A percentile compares a stretch with the other conserved stretches of the same genome.
These are phyloP conservation scores for Ogataea paraovalis DNA, from an alignment of 805 yeast species.

Conservation along the genomic window DNA sequence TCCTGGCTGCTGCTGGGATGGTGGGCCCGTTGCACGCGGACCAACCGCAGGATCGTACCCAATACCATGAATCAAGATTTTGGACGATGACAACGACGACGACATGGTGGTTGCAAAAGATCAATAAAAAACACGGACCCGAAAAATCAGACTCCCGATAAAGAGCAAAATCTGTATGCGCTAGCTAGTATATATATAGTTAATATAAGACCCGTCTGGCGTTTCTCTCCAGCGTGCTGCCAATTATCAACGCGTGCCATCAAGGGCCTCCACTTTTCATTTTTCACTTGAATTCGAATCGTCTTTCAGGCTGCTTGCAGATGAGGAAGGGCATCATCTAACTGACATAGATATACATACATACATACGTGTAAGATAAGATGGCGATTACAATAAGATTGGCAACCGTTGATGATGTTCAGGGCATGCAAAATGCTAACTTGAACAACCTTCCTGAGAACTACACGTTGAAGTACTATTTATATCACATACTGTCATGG, in stretches of 20 bases:
- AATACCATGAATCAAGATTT: conserved; percentile 17
- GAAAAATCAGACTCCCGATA: too few relatives aligned
- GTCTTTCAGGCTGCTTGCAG: too few relatives aligned
- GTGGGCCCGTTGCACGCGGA: conserved; percentile 27
- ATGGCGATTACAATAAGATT: conserved; percentile 87
- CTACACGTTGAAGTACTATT: conserved; percentile 85
- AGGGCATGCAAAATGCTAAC: conserved; percentile 95
- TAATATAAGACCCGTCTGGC: too few relatives aligned
- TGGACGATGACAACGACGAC: conserved; percentile 16
- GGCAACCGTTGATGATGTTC: conserved; percentile 82
- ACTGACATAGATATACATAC: too few relatives aligned
- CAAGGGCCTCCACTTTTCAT: too few relatives aligned
- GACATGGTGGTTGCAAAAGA: conserved; percentile 13
- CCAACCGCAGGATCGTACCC: conserved; percentile 30
- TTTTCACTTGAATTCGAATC: too few relatives aligned
- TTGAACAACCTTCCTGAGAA: conserved; percentile 91
- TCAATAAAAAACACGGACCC: too few relatives aligned
- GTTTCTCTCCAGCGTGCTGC: too few relatives aligned
- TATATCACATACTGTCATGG: conserved; percentile 94
- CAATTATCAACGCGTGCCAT: background rate
- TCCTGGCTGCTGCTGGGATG: conserved; percentile 18
- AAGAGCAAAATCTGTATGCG: too few relatives aligned
- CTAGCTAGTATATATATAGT: too few relatives aligned
- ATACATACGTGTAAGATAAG: conserved; percentile 4
- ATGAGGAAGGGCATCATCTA: too few relatives aligned